Conservation (phyloP, 116 monocot genomes). For the Thalassia testudinum region DNA sequence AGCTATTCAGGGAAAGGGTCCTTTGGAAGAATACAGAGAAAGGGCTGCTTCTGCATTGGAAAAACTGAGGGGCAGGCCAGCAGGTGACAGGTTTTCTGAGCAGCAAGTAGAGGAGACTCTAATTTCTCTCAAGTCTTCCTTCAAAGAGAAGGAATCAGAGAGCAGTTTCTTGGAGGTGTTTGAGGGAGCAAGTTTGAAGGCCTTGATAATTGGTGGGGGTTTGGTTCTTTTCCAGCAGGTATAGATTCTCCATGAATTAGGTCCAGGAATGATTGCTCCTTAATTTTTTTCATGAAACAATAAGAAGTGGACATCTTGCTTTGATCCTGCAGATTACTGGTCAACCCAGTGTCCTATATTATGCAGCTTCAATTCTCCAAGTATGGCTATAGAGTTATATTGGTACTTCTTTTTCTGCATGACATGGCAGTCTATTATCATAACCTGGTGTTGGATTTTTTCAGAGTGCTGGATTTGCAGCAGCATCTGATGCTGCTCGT, state of each 20-base stretch:
- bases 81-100: conserved; percentile 43
- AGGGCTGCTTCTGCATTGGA: conserved; percentile 36
- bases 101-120: conserved; percentile 64
- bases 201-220: conserved; percentile 87
- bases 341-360: conserved; percentile 93
- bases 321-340: conserved; percentile 65
- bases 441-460: conserved; percentile 1
- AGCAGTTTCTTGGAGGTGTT: conserved; percentile 68
- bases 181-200: conserved; percentile 91
- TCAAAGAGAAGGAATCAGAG: conserved; percentile 42
- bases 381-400: conserved; percentile 15
- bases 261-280: not conserved
- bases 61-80: conserved; percentile 47
- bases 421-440: not conserved
- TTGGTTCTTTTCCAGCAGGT: conserved; percentile 97
- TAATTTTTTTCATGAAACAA: not conserved
- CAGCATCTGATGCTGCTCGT: conserved; percentile 90
- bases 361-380: conserved; percentile 98
- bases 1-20: conserved; percentile 70
- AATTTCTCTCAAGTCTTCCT: conserved; percentile 47
- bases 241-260: not conserved
- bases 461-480: conserved; percentile 94
- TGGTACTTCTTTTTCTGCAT: not conserved
- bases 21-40: conserved; percentile 40
- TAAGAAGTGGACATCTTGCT: not conserved